These are phyloP conservation scores for Talaromyces wortmannii DNA, from an alignment of 495 filamentous ascomycete genomes.

Conservation along the genomic window DNA sequence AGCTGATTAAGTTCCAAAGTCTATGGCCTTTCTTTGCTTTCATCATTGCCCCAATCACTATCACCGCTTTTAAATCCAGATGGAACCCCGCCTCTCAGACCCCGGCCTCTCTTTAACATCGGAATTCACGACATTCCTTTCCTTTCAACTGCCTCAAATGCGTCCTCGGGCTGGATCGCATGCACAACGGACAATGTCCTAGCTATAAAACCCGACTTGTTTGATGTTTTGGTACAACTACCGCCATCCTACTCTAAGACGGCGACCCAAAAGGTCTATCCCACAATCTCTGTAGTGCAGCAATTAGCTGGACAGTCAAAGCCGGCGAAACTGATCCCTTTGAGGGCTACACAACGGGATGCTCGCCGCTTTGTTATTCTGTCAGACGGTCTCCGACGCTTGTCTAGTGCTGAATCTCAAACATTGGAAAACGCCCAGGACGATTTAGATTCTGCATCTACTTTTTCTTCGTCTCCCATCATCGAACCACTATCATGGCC, in stretches of 20 bases:
- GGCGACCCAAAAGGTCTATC: slow-evolving; percentile 57
- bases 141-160: slow-evolving; percentile 39
- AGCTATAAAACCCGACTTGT: slow-evolving; percentile 74
- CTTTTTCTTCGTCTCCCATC: slow-evolving; percentile 43
- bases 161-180: slow-evolving; percentile 69
- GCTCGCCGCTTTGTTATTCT: slow-evolving; percentile 71
- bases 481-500: slow-evolving; percentile 83
- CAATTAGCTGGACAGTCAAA: slow-evolving; percentile 16
- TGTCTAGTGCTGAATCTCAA: slow-evolving; percentile 26
- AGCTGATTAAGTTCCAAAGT: slow-evolving; percentile 44
- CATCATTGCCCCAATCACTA: slow-evolving; percentile 63
- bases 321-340: slow-evolving; percentile 12
- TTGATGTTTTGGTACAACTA: slow-evolving; percentile 79
- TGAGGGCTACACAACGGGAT: slow-evolving; percentile 92
- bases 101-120: slow-evolving; percentile 82
- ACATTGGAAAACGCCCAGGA: slow-evolving; percentile 11
- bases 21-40: slow-evolving; percentile 87
- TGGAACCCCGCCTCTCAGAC: slow-evolving; percentile 45
- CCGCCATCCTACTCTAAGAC: slow-evolving; percentile 57
- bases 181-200: slow-evolving; percentile 93
- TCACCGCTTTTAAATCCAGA: slow-evolving; percentile 48
- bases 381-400: slow-evolving; percentile 54
- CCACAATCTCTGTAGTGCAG: slow-evolving; percentile 47
- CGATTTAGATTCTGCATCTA: slow-evolving; percentile 37
- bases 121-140: slow-evolving; percentile 89